Conservation (phyloP, 345 rosid species). For the Arabis hirsuta region DNA sequence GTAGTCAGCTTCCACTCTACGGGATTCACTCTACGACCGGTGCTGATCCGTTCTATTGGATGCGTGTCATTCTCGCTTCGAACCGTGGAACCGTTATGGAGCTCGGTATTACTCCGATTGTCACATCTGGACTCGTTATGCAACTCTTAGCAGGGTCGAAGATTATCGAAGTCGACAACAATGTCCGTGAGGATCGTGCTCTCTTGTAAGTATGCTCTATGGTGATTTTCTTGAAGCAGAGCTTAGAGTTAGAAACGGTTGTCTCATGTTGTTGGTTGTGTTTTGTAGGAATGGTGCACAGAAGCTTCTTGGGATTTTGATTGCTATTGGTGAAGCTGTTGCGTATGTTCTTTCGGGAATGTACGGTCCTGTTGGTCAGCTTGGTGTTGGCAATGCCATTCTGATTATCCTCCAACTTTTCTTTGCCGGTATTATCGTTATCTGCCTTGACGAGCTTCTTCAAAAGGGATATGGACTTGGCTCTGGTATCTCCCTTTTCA, state of each 20-base stretch:
- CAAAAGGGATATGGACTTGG: slow-evolving; percentile 72
- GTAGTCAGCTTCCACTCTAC: slow-evolving; percentile 80
- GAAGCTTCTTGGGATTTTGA: slow-evolving; percentile 69
- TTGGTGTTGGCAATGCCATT: slow-evolving; percentile 67
- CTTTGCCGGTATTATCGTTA: slow-evolving; percentile 67
- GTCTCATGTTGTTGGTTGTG: not conserved
- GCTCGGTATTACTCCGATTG: slow-evolving; percentile 82
- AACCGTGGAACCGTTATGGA: slow-evolving; percentile 88
- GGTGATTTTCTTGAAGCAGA: not conserved
- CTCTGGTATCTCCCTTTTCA: slow-evolving; percentile 73
- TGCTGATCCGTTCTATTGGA: slow-evolving; percentile 81
- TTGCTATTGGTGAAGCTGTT: slow-evolving; percentile 72
- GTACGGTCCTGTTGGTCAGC: slow-evolving; percentile 68
- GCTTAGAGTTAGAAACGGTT: not conserved
- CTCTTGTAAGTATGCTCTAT: slow-evolving; percentile 56
- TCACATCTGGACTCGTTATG: slow-evolving; percentile 79
- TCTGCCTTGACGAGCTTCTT: slow-evolving; percentile 69
- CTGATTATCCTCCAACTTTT: slow-evolving; percentile 44
- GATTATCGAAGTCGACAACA: slow-evolving; percentile 78
- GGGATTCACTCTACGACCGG: slow-evolving; percentile 77
- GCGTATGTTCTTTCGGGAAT: slow-evolving; percentile 68
- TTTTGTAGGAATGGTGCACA: slow-evolving; percentile 65
- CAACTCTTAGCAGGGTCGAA: slow-evolving; percentile 80
- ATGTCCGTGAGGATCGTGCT: slow-evolving; percentile 78
- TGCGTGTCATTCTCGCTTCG: slow-evolving; percentile 80